Base-by-base conservation (phyloP, 2,329 filamentous ascomycete species). In the Beauveria pseudobassiana region DNA sequence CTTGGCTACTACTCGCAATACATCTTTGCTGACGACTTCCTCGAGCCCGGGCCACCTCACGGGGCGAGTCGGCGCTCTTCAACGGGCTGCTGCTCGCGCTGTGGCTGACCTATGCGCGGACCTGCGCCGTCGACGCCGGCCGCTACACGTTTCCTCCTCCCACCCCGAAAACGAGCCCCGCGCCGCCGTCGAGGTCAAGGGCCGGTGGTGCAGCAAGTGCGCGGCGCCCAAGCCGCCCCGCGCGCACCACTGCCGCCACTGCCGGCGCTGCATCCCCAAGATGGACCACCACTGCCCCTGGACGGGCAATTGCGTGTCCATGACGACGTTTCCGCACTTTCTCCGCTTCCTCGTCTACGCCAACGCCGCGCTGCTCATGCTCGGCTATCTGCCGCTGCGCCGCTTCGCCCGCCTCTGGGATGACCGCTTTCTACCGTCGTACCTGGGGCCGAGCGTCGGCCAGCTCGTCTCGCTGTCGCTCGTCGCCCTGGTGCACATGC, bases 251-350 rank as follows among this genome's bases (percentile, higher is more conserved):
- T 96, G 91, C 76, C 87, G 86, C 65, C 83, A 84, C 67, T 96
- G 90, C 76, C 78, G 79, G 65, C 84, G 87, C 67, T 92, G 89
- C 73, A 83, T 92, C 54, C 87, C 88, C 43, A 88, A 86, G 74
- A 93, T 93, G 89, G 89, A 93, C 75, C 89, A 92, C 75, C 90
- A 96, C 76, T 95, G 90, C 70, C 89, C 90, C 3, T 95, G 90
- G 90, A 93, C 89, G 3, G 78, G 76, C 64, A 93, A 93, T 75
- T 96, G 91, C 76, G 89, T 95, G 59, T 92, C 89, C 14, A 83
- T 92, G 73, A 87, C 86, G 63, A 93, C 89, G 1, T 90, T 92
- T 68, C 90, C 91, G 8, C 87, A 93, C 75, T 95, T 95, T 74
- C 65, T 92, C 52, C 89, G 90, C 67, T 93, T 95, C 76, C 78